These are phyloP conservation scores for Tephrocybe sp. DNA, from an alignment of 768 basidiomycete genomes.

Conservation along the genomic window DNA sequence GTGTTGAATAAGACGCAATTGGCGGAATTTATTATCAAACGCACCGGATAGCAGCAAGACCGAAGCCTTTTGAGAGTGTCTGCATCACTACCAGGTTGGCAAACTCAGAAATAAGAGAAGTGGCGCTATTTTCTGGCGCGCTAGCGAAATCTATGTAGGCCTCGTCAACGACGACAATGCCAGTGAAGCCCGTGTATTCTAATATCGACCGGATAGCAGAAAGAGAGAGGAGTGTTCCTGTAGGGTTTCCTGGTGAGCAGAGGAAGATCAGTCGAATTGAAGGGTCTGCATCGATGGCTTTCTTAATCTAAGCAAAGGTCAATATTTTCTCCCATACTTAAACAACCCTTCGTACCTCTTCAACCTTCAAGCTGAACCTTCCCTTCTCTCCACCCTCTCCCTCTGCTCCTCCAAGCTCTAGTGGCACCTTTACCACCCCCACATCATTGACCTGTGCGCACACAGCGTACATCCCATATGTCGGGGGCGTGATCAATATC, in stretches of 20 bases:
- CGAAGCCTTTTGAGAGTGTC: conserved; percentile 95
- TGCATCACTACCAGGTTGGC: conserved; percentile 94
- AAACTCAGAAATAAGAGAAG: conserved; percentile 72
- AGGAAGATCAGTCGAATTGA: conserved; percentile 90
- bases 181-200: conserved; percentile 81
- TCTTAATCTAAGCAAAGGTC: conserved; percentile 57
- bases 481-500: conserved; percentile 89
- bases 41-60: conserved; percentile 92
- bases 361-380: conserved; percentile 72
- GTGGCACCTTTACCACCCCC: conserved; percentile 71
- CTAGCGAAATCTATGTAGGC: conserved; percentile 95
- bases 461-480: conserved; percentile 97
- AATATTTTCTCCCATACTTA: background rate
- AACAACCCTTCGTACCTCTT: conserved; percentile 52
- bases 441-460: conserved; percentile 96
- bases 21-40: conserved; percentile 19
- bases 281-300: conserved; percentile 64
- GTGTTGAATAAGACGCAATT: background rate
- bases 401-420: conserved; percentile 54
- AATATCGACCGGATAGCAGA: conserved; percentile 65
- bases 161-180: conserved; percentile 93
- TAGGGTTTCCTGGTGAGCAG: conserved; percentile 97
- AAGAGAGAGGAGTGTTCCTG: conserved; percentile 83
- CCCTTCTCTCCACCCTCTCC: conserved; percentile 78
- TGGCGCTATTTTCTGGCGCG: conserved; percentile 54